Evolutionary conservation across 2,329 filamentous ascomycete genomes (phyloP).

Genomic region (Aspergillus amoenus): DNA sequence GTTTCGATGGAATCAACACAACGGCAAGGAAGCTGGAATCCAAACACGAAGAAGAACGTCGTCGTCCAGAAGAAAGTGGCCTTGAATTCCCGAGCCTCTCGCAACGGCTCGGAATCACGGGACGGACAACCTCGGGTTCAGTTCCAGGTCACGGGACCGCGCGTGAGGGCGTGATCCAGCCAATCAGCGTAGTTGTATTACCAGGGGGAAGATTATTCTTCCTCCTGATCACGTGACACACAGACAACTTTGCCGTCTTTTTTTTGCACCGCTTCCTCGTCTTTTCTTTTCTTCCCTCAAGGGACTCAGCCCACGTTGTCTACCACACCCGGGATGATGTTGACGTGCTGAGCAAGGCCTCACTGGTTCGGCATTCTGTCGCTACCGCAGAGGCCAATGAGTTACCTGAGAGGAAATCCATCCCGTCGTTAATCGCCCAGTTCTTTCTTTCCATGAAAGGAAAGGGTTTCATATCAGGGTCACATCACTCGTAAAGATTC

Average conservation of each 20-base stretch:
- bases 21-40: slow-evolving; percentile 9
- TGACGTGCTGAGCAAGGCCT: slow-evolving; percentile 38
- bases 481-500: slow-evolving; percentile 29
- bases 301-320: slow-evolving; percentile 43
- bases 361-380: slow-evolving; percentile 48
- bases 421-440: slow-evolving; percentile 53
- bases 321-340: slow-evolving; percentile 39
- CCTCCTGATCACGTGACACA: slow-evolving; percentile 17
- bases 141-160: slow-evolving; percentile 34
- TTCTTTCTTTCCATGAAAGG: slow-evolving; percentile 46
- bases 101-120: slow-evolving; percentile 37
- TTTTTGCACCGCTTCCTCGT: slow-evolving; percentile 12
- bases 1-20: slow-evolving; percentile 7
- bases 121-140: slow-evolving; percentile 42
- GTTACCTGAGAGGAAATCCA: slow-evolving; percentile 38
- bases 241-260: slow-evolving; percentile 19
- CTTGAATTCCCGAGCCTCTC: slow-evolving; percentile 24
- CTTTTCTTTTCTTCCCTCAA: slow-evolving; percentile 27
- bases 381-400: slow-evolving; percentile 38
- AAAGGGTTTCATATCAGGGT: slow-evolving; percentile 53
- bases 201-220: slow-evolving; percentile 38
- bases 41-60: slow-evolving; percentile 14
- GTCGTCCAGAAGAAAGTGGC: slow-evolving; percentile 22
- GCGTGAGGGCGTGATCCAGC: slow-evolving; percentile 11
- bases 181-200: slow-evolving; percentile 38